A percentile compares a stretch with the other conserved stretches of the same genome.
Conservation (phyloP, 2,329 filamentous ascomycete genomes). For the Paecilomyces fulvus region DNA sequence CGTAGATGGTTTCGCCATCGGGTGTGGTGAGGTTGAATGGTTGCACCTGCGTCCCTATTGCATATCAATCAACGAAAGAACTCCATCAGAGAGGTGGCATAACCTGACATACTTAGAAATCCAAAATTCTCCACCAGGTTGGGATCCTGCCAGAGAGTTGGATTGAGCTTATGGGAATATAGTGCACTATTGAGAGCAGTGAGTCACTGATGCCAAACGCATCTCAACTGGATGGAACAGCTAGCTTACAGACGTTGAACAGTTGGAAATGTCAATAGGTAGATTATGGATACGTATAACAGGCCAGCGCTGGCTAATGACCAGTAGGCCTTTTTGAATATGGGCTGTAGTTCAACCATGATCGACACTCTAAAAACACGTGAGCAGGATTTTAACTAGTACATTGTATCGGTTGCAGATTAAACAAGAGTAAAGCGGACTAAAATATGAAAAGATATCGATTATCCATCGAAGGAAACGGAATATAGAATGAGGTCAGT, state of each 20-base stretch:
- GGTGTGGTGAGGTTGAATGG: slow-evolving; percentile 69
- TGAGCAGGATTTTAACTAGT: background rate
- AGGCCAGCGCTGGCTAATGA: slow-evolving; percentile 51
- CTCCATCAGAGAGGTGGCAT: background rate
- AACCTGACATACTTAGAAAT: slow-evolving; percentile 60
- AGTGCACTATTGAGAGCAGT: slow-evolving; percentile 51
- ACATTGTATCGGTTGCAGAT: background rate
- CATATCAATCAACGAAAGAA: background rate
- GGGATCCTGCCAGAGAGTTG: slow-evolving; percentile 61
- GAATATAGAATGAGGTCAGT: background rate
- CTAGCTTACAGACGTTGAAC: slow-evolving; percentile 69
- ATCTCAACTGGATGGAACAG: background rate
- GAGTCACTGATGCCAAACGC: background rate
- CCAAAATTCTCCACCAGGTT: slow-evolving; percentile 74
- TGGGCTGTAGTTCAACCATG: slow-evolving; percentile 34
- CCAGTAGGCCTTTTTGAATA: slow-evolving; percentile 47
- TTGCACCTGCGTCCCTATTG: slow-evolving; percentile 71
- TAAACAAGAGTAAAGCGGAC: background rate
- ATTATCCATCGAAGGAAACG: background rate
- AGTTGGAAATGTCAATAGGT: slow-evolving; percentile 56
- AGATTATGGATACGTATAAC: slow-evolving; percentile 60
- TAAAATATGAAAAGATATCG: background rate
- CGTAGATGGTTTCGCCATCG: slow-evolving; percentile 71
- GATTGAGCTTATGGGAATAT: slow-evolving; percentile 75
- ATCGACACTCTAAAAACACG: background rate